Percentiles rank a stretch among this genome's conserved stretches.
Evolutionary conservation across 1,284 basidiomycete genomes (phyloP).

Genomic region (Ustilago bromivora): DNA sequence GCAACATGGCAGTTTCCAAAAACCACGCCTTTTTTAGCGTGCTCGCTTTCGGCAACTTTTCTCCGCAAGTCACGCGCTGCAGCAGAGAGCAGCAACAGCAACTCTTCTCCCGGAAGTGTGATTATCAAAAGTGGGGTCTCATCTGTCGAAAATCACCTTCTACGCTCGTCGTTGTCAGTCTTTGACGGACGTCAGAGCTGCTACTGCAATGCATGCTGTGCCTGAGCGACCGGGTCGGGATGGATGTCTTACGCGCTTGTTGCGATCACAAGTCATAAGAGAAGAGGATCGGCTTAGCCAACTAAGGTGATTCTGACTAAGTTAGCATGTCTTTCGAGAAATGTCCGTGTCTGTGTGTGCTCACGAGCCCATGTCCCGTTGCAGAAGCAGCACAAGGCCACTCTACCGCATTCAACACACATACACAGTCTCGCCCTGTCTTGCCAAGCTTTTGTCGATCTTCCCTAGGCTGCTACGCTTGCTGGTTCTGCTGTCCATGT

Average conservation of each 20-base stretch:
- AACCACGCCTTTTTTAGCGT: background rate
- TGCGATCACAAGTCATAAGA: background rate
- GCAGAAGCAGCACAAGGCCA: background rate
- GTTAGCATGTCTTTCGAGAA: background rate
- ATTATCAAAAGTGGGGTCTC: constrained; percentile 6
- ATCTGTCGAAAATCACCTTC: background rate
- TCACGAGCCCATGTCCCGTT: background rate
- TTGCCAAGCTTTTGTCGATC: constrained; percentile 20
- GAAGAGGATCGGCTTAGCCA: background rate
- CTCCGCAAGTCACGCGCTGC: constrained; percentile 1
- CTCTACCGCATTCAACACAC: background rate
- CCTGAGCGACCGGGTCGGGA: background rate
- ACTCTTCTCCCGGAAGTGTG: background rate
- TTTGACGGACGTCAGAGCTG: constrained; percentile 3
- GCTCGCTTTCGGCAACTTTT: constrained; percentile 11
- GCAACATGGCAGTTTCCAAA: background rate
- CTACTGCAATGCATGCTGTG: background rate
- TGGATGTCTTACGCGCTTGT: background rate
- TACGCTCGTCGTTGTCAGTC: background rate
- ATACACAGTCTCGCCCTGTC: background rate
- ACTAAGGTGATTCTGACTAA: background rate
- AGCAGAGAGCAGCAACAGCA: constrained; percentile 3
- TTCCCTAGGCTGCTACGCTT: background rate
- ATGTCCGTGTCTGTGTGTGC: background rate
- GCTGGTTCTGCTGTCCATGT: background rate